Conservation (phyloP, 208 protist species). For the Wallacemonas collosoma region DNA sequence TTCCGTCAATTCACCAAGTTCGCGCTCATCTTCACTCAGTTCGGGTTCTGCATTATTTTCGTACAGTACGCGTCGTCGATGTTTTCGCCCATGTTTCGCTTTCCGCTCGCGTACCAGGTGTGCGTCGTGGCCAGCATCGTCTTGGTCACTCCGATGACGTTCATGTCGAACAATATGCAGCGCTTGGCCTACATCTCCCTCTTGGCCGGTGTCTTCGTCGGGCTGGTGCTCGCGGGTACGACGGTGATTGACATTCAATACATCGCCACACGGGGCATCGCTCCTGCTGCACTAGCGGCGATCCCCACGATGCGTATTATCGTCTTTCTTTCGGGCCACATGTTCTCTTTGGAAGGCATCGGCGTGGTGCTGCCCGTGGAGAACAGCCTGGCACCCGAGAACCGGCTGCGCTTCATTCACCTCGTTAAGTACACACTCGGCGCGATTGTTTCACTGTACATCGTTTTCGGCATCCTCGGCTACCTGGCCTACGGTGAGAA, state of each 20-base stretch:
- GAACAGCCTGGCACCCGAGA: conserved; percentile 62
- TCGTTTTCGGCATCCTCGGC: conserved; percentile 65
- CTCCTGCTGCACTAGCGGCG: conserved; percentile 28
- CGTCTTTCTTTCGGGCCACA: conserved; percentile 78
- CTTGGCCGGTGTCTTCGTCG: conserved; percentile 62
- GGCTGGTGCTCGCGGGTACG: conserved; percentile 52
- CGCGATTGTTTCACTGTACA: conserved; percentile 59
- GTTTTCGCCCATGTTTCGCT: conserved; percentile 50
- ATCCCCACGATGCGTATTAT: conserved; percentile 48
- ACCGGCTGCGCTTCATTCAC: conserved; percentile 38
- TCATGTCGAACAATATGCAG: conserved; percentile 64
- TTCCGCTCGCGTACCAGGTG: conserved; percentile 35
- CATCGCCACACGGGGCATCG: conserved; percentile 45
- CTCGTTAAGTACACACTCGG: conserved; percentile 62
- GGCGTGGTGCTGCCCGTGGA: conserved; percentile 77
- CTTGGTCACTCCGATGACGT: conserved; percentile 70
- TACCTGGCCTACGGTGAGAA: conserved; percentile 76
- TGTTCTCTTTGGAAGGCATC: conserved; percentile 83
- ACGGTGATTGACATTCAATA: conserved; percentile 44
- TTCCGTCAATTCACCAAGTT: conserved; percentile 67
- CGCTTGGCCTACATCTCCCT: conserved; percentile 66
- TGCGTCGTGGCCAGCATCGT: conserved; percentile 54
- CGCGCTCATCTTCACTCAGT: conserved; percentile 83
- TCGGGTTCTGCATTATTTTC: conserved; percentile 87
- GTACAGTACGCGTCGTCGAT: conserved; percentile 79